Evolutionary conservation across 192 early-diverging fungal species (phyloP).

Genomic region (Coemansia pectinata): DNA sequence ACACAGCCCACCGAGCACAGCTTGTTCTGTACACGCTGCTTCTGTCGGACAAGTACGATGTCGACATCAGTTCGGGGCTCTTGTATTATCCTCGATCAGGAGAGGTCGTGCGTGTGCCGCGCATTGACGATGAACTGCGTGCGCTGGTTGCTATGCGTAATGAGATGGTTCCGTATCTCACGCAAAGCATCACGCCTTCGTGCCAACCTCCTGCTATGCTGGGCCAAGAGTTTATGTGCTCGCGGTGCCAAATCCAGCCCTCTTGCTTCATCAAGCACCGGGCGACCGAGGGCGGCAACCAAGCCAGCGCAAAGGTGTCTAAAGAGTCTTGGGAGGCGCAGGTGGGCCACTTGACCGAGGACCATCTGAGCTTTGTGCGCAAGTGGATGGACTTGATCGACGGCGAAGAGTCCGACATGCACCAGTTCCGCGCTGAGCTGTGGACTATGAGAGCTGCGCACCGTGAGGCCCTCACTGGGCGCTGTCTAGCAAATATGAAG

Average conservation of each 20-base stretch:
- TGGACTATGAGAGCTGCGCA: constrained; percentile 62
- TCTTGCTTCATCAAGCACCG: constrained; percentile 75
- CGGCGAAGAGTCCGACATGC: constrained; percentile 72
- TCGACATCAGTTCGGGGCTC: constrained; percentile 65
- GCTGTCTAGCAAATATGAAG: constrained; percentile 48
- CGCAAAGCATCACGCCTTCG: constrained; percentile 4
- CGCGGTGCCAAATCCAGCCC: constrained; percentile 63
- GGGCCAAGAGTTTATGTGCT: constrained; percentile 62
- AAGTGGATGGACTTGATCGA: constrained; percentile 78
- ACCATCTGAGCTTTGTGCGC: constrained; percentile 70
- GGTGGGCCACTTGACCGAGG: constrained; percentile 60
- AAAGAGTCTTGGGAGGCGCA: constrained; percentile 62
- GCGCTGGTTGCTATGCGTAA: constrained; percentile 77
- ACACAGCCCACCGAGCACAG: constrained; percentile 77
- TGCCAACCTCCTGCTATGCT: constrained; percentile 71
- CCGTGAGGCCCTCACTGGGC: constrained; percentile 55
- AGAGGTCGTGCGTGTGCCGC: constrained; percentile 66
- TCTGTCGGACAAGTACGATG: constrained; percentile 81
- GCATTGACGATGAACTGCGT: constrained; percentile 65
- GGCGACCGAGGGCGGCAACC: constrained; percentile 68
- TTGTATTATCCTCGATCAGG: constrained; percentile 76
- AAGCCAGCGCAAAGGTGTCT: constrained; percentile 57
- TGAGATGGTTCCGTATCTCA: constrained; percentile 62
- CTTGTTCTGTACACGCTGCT: constrained; percentile 82
- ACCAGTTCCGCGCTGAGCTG: constrained; percentile 63